phyloP scores from a whole-genome alignment of 495 filamentous ascomycete genomes.

The Podospora sp. region DNA sequence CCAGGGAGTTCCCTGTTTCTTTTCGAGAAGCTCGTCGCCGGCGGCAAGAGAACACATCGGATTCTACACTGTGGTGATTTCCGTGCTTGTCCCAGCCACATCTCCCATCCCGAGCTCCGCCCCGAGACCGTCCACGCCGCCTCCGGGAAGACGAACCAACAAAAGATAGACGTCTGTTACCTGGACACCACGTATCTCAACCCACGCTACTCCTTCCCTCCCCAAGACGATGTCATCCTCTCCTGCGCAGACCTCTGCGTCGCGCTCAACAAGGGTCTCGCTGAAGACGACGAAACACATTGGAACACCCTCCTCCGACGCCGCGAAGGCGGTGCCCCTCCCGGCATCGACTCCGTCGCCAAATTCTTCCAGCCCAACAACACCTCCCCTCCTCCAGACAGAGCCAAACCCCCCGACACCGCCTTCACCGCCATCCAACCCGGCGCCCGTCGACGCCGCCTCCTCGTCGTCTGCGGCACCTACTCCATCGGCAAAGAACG shows the following conservation, averaged over 20 bases:
- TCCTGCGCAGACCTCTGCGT: conserved; percentile 92
- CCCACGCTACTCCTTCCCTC: conserved; percentile 93
- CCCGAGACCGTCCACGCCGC: conserved; percentile 70
- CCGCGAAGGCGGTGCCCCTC: conserved; percentile 25
- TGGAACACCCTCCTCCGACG: conserved; percentile 38
- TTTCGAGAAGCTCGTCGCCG: conserved; percentile 77
- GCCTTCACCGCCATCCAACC: conserved; percentile 34
- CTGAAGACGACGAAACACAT: conserved; percentile 32
- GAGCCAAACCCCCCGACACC: conserved; percentile 15
- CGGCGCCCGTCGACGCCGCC: conserved; percentile 42
- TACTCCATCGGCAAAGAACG: conserved; percentile 98
- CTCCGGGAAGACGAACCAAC: conserved; percentile 71
- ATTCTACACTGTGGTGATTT: conserved; percentile 97
- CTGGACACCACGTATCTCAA: conserved; percentile 97
- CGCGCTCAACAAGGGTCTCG: conserved; percentile 45
- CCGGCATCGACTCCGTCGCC: conserved; percentile 38
- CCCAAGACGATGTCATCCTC: conserved; percentile 79
- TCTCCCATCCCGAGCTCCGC: conserved; percentile 77
- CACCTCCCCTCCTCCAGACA: conserved; percentile 8
- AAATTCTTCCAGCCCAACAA: conserved; percentile 44
- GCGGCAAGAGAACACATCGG: conserved; percentile 64
- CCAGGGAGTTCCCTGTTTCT: conserved; percentile 92
- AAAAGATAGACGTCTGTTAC: conserved; percentile 92
- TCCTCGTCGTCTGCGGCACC: conserved; percentile 92
- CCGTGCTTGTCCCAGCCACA: conserved; percentile 82